These are phyloP conservation scores for Penicillium sp. DNA, from an alignment of 2,329 filamentous ascomycete genomes.

Conservation along the genomic window DNA sequence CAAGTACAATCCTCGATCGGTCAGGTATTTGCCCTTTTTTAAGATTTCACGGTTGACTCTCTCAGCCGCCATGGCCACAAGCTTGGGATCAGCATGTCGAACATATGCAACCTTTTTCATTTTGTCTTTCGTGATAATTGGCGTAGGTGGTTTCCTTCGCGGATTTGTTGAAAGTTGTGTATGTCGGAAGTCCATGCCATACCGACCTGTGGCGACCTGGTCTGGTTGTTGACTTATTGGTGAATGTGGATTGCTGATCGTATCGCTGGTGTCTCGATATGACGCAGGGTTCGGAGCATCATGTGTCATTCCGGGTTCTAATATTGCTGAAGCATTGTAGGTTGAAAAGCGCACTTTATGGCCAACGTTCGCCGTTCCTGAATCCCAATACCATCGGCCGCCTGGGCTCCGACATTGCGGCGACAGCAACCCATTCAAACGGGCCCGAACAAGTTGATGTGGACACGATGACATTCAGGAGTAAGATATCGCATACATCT, in stretches of 20 bases:
- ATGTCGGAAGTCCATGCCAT: not conserved
- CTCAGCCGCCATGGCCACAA: slow-evolving; percentile 14
- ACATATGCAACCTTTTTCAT: slow-evolving; percentile 4
- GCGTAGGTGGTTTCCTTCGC: not conserved
- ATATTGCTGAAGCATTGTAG: slow-evolving; percentile 3
- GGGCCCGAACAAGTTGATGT: slow-evolving; percentile 30
- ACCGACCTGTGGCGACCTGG: not conserved
- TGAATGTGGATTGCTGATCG: not conserved
- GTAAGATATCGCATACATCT: slow-evolving; percentile 24
- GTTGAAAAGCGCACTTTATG: slow-evolving; percentile 9
- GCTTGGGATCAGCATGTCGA: slow-evolving; percentile 8
- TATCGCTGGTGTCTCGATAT: not conserved
- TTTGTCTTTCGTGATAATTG: slow-evolving; percentile 1
- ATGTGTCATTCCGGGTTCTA: not conserved
- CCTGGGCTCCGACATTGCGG: slow-evolving; percentile 18
- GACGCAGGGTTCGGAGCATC: not conserved
- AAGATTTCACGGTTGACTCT: slow-evolving; percentile 21
- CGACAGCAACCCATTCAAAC: slow-evolving; percentile 30
- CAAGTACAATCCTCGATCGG: slow-evolving; percentile 17
- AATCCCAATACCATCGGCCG: slow-evolving; percentile 25
- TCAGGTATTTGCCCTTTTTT: slow-evolving; percentile 20
- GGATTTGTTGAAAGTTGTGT: not conserved
- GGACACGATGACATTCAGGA: slow-evolving; percentile 41
- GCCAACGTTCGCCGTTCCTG: slow-evolving; percentile 12
- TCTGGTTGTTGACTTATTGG: not conserved